Conservation (phyloP, 306 rosid species). For the Vigna radiata region DNA sequence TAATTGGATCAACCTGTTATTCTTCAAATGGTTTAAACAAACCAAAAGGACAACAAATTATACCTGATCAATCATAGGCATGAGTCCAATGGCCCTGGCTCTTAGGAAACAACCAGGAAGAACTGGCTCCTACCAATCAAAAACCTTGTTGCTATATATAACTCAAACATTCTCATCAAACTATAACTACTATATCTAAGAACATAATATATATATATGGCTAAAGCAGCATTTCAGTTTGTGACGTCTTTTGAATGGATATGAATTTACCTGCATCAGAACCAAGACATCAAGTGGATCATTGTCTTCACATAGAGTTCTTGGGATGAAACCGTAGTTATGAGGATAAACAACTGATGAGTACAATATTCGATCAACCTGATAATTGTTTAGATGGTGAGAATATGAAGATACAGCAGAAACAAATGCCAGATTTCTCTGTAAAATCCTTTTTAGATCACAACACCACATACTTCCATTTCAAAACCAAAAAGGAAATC, state of each 20-base stretch:
- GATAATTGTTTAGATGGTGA: slow-evolving; percentile 42
- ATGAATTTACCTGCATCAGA: slow-evolving; percentile 84
- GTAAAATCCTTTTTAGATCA: slow-evolving; percentile 5
- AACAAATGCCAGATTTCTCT: neutral
- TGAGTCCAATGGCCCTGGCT: slow-evolving; percentile 92
- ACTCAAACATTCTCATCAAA: slow-evolving; percentile 22
- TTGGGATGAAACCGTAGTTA: slow-evolving; percentile 94
- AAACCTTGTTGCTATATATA: slow-evolving; percentile 16
- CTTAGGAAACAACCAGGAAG: slow-evolving; percentile 96
- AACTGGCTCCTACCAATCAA: slow-evolving; percentile 75
- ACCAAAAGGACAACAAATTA: slow-evolving; percentile 37
- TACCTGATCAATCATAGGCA: slow-evolving; percentile 99
- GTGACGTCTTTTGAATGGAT: slow-evolving; percentile 29
- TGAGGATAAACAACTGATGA: slow-evolving; percentile 96
- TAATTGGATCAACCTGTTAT: slow-evolving; percentile 17
- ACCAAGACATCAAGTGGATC: slow-evolving; percentile 92
- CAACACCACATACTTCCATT: slow-evolving; percentile 14
- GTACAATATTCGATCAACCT: slow-evolving; percentile 94
- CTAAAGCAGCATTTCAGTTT: slow-evolving; percentile 14
- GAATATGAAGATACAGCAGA: slow-evolving; percentile 27
- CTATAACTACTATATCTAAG: neutral
- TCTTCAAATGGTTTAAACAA: slow-evolving; percentile 2
- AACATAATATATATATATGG: neutral
- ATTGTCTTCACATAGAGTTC: slow-evolving; percentile 95
- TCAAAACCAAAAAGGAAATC: neutral